Conservation (phyloP, 2,329 filamentous ascomycete species). For the Calonectria honghensis region DNA sequence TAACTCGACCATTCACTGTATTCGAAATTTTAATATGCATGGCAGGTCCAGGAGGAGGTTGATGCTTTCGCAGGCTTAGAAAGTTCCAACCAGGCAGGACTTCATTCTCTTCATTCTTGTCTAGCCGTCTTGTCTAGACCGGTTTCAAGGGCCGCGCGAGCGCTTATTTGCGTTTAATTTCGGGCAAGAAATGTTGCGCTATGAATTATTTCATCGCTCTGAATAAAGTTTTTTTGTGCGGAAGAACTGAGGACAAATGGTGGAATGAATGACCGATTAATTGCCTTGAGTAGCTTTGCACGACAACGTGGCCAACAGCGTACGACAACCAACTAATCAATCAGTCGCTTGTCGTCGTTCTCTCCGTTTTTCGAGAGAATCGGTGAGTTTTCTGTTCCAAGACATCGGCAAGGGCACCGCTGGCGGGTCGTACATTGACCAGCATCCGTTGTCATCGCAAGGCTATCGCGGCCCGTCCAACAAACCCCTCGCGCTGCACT, state of each 20-base stretch:
- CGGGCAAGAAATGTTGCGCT: too few relatives aligned
- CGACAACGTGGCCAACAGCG: neutral
- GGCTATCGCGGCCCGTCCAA: neutral
- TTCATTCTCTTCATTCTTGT: too few relatives aligned
- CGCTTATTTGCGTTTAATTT: too few relatives aligned
- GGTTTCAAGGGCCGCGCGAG: too few relatives aligned
- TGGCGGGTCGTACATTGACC: neutral
- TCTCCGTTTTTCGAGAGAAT: neutral
- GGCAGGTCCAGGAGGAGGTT: too few relatives aligned
- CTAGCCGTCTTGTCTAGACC: too few relatives aligned
- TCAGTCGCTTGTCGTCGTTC: neutral
- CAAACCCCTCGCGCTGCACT: neutral
- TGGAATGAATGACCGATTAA: neutral
- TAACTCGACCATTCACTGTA: neutral
- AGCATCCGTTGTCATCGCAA: neutral
- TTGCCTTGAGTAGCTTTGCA: neutral
- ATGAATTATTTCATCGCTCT: neutral
- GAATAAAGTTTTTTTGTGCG: neutral
- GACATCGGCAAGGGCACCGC: neutral
- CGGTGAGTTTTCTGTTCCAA: neutral
- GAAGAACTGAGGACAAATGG: neutral
- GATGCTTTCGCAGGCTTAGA: too few relatives aligned
- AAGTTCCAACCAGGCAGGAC: too few relatives aligned
- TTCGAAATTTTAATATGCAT: neutral
- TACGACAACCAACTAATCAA: too few relatives aligned